Base-by-base conservation (phyloP, 169 alveolate genomes). In the Plasmodium relictum region DNA sequence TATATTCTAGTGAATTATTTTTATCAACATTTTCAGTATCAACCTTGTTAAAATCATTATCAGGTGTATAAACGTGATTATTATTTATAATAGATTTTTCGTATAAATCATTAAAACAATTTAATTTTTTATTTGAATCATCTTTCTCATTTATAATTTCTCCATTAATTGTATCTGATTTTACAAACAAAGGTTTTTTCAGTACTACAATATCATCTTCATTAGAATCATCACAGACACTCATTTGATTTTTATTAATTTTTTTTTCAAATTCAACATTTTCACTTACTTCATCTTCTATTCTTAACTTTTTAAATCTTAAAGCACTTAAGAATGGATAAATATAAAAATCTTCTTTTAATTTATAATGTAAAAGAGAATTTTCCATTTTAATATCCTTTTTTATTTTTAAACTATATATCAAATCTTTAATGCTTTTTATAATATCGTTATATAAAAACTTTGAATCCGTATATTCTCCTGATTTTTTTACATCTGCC, bases 151-250 rank as follows among this genome's bases (percentile, higher is more conserved):
- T 18, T 76, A 39, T 65, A 12, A 42, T 6, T 50, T 74, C 45
- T 5, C 14, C 42, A 54, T 45, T 26, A 9, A 37, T 76, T 3
- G 6, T 42, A 14, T 61, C 70, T 18, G 70, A 26, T 61, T 63
- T 76, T 26, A 24, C 76, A 63, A 76, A 76, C 6, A 76, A 45
- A 5, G 76, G 68, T 6, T 76, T 76, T 54, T 76, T 76, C n/a
- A 76, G 37, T 62, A 76, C 62, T 8, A 76, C 74, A 24, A 63
- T 42, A 45, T 76, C 88, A 16, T 76, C 88, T 16, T 76, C 88
- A 39, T 76, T 52, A 39, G 76, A 76, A 37, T 76, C 69, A 0
- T 76, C 76, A 18, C 48, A 52, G 14, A 42, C 16, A 24, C 7
- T 61, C 42, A 72, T 20, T 24, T 6, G 85, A 26, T 31, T 5